A percentile compares a stretch with the other conserved stretches of the same genome.
Conservation (phyloP, 2,329 filamentous ascomycete species). For the Ophiobolus disseminans region DNA sequence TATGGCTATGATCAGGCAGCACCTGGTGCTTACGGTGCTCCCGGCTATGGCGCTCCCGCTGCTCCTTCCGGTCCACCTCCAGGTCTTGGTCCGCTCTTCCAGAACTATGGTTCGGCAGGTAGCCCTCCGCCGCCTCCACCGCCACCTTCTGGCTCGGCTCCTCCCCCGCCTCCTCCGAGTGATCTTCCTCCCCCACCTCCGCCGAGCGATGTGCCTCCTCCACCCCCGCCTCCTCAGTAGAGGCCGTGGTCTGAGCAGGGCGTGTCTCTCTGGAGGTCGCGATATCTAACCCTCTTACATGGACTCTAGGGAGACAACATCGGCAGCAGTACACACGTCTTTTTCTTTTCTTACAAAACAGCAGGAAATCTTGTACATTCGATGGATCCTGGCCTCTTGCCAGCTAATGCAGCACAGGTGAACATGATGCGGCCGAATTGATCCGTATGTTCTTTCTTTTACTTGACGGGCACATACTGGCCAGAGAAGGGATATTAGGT, state of each 20-base stretch:
- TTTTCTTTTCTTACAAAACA: background rate
- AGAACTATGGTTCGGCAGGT: constrained; percentile 65
- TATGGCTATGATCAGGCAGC: constrained; percentile 43
- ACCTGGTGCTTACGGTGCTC: constrained; percentile 53
- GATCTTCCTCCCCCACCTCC: constrained; percentile 63
- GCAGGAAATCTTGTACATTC: too few species aligned
- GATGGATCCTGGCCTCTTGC: background rate
- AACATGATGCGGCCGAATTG: too few species aligned
- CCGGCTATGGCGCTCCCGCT: constrained; percentile 49
- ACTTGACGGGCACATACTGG: too few species aligned
- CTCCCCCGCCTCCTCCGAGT: constrained; percentile 65
- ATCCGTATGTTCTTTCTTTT: too few species aligned
- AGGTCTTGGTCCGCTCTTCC: constrained; percentile 70
- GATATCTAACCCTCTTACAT: background rate
- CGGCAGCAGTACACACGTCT: background rate
- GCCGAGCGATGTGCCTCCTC: constrained; percentile 66
- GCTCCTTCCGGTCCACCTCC: constrained; percentile 56
- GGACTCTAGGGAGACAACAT: background rate
- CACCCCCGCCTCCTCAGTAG: constrained; percentile 49
- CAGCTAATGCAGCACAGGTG: constrained; percentile 4
- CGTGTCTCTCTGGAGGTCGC: background rate
- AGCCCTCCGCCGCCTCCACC: constrained; percentile 68
- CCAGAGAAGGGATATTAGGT: too few species aligned
- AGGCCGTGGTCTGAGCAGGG: background rate
- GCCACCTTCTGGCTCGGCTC: constrained; percentile 65